Conservation (phyloP, 2,329 filamentous ascomycete genomes). For the Aspergillus tanneri region DNA sequence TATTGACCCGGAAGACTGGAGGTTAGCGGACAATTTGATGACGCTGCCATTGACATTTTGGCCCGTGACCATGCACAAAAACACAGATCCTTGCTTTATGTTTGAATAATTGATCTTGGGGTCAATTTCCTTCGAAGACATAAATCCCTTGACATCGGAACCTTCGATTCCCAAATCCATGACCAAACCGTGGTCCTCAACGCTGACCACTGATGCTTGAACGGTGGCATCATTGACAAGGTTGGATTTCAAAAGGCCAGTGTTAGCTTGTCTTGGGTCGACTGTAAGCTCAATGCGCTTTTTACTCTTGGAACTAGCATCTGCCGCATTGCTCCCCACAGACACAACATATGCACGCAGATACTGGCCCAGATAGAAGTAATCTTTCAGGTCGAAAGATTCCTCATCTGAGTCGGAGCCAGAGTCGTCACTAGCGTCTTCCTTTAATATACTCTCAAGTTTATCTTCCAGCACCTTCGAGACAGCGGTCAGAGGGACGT, state of each 20-base stretch:
- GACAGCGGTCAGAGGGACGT: constrained; percentile 87
- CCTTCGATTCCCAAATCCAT: constrained; percentile 84
- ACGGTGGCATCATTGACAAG: constrained; percentile 73
- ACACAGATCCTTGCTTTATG: constrained; percentile 78
- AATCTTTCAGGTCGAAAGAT: constrained; percentile 68
- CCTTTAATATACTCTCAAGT: constrained; percentile 66
- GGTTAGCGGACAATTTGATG: constrained; percentile 77
- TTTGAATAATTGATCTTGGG: constrained; percentile 61
- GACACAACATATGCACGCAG: constrained; percentile 79
- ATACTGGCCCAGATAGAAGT: constrained; percentile 85
- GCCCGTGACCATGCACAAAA: constrained; percentile 77
- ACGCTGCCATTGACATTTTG: constrained; percentile 77
- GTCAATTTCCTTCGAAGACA: constrained; percentile 80
- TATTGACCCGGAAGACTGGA: constrained; percentile 66
- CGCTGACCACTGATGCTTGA: constrained; percentile 83
- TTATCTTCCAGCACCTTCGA: constrained; percentile 75
- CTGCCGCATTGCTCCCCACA: constrained; percentile 58
- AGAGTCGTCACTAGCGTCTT: constrained; percentile 58
- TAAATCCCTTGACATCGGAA: constrained; percentile 71
- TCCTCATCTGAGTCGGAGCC: constrained; percentile 53
- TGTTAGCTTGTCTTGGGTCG: constrained; percentile 75
- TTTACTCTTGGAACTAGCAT: constrained; percentile 63
- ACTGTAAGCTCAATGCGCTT: constrained; percentile 85
- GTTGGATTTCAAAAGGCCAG: constrained; percentile 68
- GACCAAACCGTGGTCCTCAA: constrained; percentile 93